These are phyloP conservation scores for Elsinoe batatas DNA, from an alignment of 2,329 filamentous ascomycete species.

Conservation along the genomic window DNA sequence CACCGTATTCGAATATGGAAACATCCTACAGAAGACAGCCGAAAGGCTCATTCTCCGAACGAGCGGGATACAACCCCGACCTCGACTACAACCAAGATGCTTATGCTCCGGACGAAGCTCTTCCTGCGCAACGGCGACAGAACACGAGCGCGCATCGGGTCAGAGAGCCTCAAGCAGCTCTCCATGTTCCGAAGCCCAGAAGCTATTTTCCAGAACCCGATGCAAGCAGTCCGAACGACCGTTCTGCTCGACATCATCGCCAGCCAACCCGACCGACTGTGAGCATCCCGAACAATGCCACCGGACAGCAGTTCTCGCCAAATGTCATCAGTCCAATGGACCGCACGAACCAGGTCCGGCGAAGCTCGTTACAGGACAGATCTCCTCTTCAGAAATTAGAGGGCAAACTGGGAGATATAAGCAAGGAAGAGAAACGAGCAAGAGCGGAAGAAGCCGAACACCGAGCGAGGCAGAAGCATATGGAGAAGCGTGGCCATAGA, in stretches of 20 bases:
- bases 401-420: conserved; percentile 80
- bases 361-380: conserved; percentile 62
- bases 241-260: neutral
- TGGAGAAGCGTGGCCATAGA: conserved; percentile 30
- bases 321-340: conserved; percentile 3
- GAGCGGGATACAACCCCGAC: conserved; percentile 7
- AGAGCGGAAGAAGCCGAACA: conserved; percentile 74
- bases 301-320: neutral
- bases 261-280: conserved; percentile 7
- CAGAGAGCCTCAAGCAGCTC: conserved; percentile 11
- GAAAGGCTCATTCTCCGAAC: conserved; percentile 9
- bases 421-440: conserved; percentile 88
- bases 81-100: conserved; percentile 7
- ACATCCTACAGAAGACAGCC: neutral
- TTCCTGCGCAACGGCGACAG: neutral
- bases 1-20: neutral
- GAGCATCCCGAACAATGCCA: neutral
- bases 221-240: neutral
- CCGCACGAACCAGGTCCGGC: conserved; percentile 16
- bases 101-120: neutral
- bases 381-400: conserved; percentile 92
- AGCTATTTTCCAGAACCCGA: conserved; percentile 5
- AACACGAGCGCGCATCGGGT: conserved; percentile 10
- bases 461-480: conserved; percentile 49
- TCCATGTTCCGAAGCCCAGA: conserved; percentile 15